These are phyloP conservation scores for Spergularia marina DNA, from an alignment of 148 eudicot species.

Conservation along the genomic window DNA sequence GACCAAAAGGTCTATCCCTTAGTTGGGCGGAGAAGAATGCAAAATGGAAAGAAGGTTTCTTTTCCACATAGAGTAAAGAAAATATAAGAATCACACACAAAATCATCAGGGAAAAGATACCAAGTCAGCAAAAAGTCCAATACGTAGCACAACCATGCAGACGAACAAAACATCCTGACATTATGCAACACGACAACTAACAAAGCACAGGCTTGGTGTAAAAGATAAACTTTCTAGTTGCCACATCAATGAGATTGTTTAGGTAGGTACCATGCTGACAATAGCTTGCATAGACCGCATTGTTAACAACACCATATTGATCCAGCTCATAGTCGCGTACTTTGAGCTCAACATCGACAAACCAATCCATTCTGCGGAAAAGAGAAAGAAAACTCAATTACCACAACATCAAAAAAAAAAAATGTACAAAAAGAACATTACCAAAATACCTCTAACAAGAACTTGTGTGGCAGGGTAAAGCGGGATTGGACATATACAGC, in stretches of 20 bases:
- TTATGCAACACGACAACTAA: not conserved
- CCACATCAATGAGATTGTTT: not conserved
- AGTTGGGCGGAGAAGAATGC: too few relatives aligned
- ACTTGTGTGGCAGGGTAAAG: not conserved
- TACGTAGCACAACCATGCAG: not conserved
- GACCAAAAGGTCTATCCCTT: too few relatives aligned
- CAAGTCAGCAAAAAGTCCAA: not conserved
- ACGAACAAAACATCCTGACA: not conserved
- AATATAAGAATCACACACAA: not conserved
- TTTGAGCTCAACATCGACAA: conserved; percentile 61
- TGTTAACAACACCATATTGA: conserved; percentile 95
- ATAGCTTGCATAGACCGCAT: conserved; percentile 79
- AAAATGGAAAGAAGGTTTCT: too few relatives aligned
- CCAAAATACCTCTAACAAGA: not conserved
- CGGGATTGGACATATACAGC: not conserved
- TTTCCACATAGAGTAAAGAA: too few relatives aligned
- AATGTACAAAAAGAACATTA: not conserved
- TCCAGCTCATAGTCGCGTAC: conserved; percentile 90
- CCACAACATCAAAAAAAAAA: not conserved
- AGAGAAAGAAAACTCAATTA: not conserved
- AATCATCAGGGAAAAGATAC: not conserved
- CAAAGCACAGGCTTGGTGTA: not conserved
- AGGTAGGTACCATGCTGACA: conserved; percentile 73
- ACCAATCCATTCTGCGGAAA: conserved; percentile 52
- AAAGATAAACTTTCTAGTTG: not conserved